Base-by-base conservation (phyloP, 2,329 filamentous ascomycete genomes). In the Hirsutella minnesotensis region DNA sequence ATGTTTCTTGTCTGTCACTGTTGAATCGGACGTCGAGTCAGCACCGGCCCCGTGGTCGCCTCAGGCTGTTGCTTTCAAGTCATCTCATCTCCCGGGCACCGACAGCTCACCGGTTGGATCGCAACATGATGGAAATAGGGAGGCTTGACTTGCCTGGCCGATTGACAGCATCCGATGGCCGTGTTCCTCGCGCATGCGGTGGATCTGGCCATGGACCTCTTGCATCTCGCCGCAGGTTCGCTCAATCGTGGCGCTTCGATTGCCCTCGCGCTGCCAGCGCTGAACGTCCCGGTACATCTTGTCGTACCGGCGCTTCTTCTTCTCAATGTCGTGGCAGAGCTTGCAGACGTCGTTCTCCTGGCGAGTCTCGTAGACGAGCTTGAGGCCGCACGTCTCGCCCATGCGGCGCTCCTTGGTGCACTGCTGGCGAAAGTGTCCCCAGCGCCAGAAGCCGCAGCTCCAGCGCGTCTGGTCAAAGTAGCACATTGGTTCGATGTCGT, bases 351-450 rank as follows among this genome's bases (percentile, higher is more conserved):
- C 75, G 36, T 62, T 53, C 42, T 82, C 71, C 46, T 70, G 69
- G 49, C 77, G 71, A 21, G 86, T 89, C 53, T 78, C 69, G 69
- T 84, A 88, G 58, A 95, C 81, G 50, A 95, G 77, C 67, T 87
- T 94, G 68, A 95, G 82, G 48, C 90, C 90, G 66, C 90, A 96
- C 31, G 90, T 95, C 72, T 96, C 90, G 56, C 90, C 90, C 52
- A 86, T 95, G 51, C 90, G 85, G 68, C 94, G 94, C 63, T 95
- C 90, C 65, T 87, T 88, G 64, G 84, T 82, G 74, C 90, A 96
- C 61, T 94, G 89, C 64, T 89, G 78, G 51, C 85, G 81, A 70
- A 95, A 95, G 67, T 83, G 83, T 51, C 86, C 85, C 89, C 89
- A 96, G 65, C 88, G 87, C 82, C 84, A 95, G 73, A 87, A 90